Base-by-base conservation (phyloP, 2,329 filamentous ascomycete species). In the Nemania sp. region DNA sequence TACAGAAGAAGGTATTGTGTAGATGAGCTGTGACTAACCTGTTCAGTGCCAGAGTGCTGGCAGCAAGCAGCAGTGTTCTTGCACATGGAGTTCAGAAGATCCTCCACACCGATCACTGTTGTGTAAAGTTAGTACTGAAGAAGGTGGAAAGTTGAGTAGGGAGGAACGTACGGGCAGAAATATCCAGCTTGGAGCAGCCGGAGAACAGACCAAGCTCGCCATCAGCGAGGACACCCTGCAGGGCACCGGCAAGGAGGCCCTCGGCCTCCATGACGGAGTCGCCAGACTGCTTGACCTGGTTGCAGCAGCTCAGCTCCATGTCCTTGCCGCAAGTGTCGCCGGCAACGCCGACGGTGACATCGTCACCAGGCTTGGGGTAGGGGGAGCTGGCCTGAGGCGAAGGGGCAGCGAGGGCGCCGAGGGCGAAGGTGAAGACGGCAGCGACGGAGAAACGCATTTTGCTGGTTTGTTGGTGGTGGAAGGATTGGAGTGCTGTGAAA, bases 381-480 rank as follows among this genome's bases (percentile, higher is more conserved):
- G 55, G 15, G 11, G 34, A 18, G 39, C 40, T 5, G 21, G 37
- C 13, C 12, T 35, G 17, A 10, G 64, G 40, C 25, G 32, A 32
- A 39, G 72, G 71, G 15, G 57, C 57, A 42, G 66, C 72, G 18
- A 69, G 5, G 51, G 63, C 65, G 66, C 75, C 70, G 54, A 74
- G 67, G 69, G 77, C 73, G 65, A 74, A 66, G 61, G 74, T 72
- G 64, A 78, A 53, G 64, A 73, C 52, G 61, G 74, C 60, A 56
- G 71, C 70, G 63, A 75, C 55, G 55, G 74, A 71, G 74, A 77
- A 76, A 74, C 77, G 77, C 78, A 80, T 80, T 58, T 77, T 78
- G 72, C 67, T 46, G 61, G 21, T 56, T 62, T 52, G n/a, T 40
- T 53, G 2, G 11, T 17, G 39, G 17, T 59, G 17, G 43, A 53